Conservation (phyloP, 1,284 basidiomycete genomes). For the Sparassis latifolia region DNA sequence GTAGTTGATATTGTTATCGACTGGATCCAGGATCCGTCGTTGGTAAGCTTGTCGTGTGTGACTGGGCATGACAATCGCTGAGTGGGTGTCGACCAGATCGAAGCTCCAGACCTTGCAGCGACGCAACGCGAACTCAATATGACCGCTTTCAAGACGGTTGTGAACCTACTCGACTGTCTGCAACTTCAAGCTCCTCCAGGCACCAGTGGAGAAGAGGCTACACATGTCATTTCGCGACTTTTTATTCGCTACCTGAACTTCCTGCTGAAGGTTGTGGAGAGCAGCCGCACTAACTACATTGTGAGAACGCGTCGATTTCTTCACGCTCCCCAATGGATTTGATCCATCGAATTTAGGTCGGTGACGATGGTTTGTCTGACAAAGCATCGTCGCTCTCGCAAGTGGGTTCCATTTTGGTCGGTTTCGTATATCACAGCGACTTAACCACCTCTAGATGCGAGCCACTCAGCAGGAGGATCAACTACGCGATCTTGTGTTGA, state of each 20-base stretch:
- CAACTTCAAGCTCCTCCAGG: conserved; percentile 59
- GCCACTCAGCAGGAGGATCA: conserved; percentile 49
- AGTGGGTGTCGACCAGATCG: too few relatives aligned
- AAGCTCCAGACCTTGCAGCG: conserved; percentile 17
- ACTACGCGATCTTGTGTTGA: conserved; percentile 66
- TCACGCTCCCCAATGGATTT: background rate
- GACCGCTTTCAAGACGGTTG: conserved; percentile 63
- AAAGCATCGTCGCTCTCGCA: conserved; percentile 35
- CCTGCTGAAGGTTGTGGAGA: conserved; percentile 56
- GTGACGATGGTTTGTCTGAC: conserved; percentile 46
- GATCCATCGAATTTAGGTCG: conserved; percentile 23
- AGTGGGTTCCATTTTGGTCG: conserved; percentile 26
- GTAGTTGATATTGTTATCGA: conserved; percentile 71
- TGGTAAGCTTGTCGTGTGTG: conserved; percentile 30
- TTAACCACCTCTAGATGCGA: conserved; percentile 22
- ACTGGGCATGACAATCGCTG: too few relatives aligned
- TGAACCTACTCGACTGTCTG: conserved; percentile 73
- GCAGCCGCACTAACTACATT: conserved; percentile 37
- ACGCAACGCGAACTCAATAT: conserved; percentile 64
- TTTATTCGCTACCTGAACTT: conserved; percentile 74
- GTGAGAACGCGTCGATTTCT: conserved; percentile 27
- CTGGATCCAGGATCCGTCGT: conserved; percentile 57
- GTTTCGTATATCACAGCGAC: background rate
- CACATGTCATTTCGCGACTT: conserved; percentile 66
- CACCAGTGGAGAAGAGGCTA: conserved; percentile 53